Base-by-base conservation (phyloP, 2,329 filamentous ascomycete genomes). In the Emmonsia crescens region DNA sequence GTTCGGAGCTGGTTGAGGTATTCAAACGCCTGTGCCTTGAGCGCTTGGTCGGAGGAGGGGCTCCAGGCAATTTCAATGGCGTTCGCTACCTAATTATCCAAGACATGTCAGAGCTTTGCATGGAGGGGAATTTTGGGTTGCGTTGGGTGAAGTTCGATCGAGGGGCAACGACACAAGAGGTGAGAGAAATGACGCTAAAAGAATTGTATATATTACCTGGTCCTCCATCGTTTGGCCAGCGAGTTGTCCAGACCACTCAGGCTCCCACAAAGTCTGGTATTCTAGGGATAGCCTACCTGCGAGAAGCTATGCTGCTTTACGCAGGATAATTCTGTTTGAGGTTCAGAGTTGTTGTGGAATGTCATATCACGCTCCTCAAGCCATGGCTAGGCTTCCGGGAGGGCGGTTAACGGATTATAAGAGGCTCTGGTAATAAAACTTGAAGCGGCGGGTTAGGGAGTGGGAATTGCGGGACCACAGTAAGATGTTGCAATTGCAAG, bases 51-150 rank as follows among this genome's bases (percentile, higher is more conserved):
- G 69, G 91, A 88, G 70, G 83, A 78, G 63, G 90, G 89, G 76
- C 93, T 87, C 80, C 87, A 94, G 76, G 91, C 90, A 78, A 97
- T 95, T 76, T 94, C 86, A 79, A 97, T 94, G 76, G 94, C 94
- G 79, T 90, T 93, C 79, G 94, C 89, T 76, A 96, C 87, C 90
- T 96, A 49, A 9, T 62, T 59, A 33, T 40, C 40, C 40, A 55
- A 54, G 19, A 40, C 10, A 40, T 40, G 52, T 56, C 33, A 56
- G 52, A 56, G 33, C 31, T 56, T 33, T 56, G 29, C 9, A 44
- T 31, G 12, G 62, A 19, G 55, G 31, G 57, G 36, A n/a, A 60
- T 44, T 19, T 21, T 33, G 49, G 29, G 16, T 12, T 54, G 19
- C 31, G 29, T 54, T 12, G 49, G 21, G 29, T 54, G 16, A n/a